Percentiles rank a stretch among this genome's conserved stretches.
Conservation (phyloP, 176 grass and related monocot genomes). For the Urochloa ruziziensis region DNA sequence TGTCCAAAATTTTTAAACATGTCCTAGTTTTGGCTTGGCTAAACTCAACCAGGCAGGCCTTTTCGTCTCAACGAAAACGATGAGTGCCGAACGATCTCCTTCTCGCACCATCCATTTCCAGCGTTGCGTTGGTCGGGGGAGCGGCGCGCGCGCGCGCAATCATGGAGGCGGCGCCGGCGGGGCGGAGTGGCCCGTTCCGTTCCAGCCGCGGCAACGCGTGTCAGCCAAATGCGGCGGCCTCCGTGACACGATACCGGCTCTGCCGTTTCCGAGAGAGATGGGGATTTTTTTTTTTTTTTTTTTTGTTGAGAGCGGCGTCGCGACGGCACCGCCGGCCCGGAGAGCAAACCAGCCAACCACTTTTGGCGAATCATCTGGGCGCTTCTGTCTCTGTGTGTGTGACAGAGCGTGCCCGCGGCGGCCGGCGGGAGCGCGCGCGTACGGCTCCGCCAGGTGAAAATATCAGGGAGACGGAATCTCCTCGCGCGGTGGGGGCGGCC, state of each 20-base stretch:
- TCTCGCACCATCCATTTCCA: neutral
- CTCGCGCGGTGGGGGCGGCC: neutral
- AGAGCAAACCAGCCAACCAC: too few relatives aligned
- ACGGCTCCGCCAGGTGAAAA: neutral
- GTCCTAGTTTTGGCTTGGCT: too few relatives aligned
- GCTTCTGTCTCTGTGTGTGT: neutral
- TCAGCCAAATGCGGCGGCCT: neutral
- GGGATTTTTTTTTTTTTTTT: too few relatives aligned
- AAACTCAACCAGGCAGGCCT: too few relatives aligned
- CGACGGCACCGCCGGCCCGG: neutral
- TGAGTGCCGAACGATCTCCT: neutral
- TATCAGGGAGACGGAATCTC: neutral
- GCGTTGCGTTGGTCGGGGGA: too few relatives aligned
- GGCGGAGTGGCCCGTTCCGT: neutral
- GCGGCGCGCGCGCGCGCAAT: neutral
- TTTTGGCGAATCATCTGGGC: conserved; percentile 8
- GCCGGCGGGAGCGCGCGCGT: neutral
- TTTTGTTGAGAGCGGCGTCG: neutral
- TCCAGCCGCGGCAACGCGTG: neutral
- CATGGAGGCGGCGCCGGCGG: neutral
- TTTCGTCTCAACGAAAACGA: neutral
- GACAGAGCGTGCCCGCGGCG: neutral
- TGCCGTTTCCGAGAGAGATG: neutral
- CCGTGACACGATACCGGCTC: neutral
- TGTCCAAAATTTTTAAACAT: too few relatives aligned